Base-by-base conservation (phyloP, 2,329 filamentous ascomycete genomes). In the Ustulina deusta region DNA sequence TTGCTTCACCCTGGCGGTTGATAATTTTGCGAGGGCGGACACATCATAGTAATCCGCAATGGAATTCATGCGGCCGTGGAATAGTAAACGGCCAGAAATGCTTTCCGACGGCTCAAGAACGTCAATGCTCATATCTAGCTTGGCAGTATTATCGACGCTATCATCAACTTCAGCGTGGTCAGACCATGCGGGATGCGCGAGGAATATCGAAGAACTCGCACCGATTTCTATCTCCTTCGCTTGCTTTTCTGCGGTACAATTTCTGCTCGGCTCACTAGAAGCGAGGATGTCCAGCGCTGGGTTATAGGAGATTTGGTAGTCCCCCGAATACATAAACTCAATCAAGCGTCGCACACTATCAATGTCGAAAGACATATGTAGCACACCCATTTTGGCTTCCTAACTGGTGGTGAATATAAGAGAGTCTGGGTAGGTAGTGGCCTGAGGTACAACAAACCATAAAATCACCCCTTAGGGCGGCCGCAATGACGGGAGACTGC, bases 31-130 rank as follows among this genome's bases (percentile, higher is more conserved):
- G 6, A 65, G 61, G 6, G 29, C 11, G 1, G 61, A 13, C 7
- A 68, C 9, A 9, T 68, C 51, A 17, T 68, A 68, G 38, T 68
- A 68, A 32, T 68, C 61, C 2, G 61, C 65, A 11, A 68, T 46
- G 5, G 27, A 44, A 29, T 61, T 61, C 49, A 68, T 52, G 49
- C 61, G 65, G 6, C 49, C 11, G 29, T 68, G 65, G 13, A 51
- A 65, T 36, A 61, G n/a, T 29, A 67, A 20, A 22, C 27, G 54
- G 48, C 60, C 46, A 17, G 46, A 52, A 29, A 22, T 46, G 1
- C 17, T 42, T 34, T 59, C 29, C 10, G 29, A 48, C 20, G 36
- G 55, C 6, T 44, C 29, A 29, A 11, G 6, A 9, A 22, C 10
- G n/a, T 10, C 22, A 38, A 38, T n/a, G 6, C 3, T 13, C 6